Evolutionary conservation across 306 rosid genomes (phyloP), one percentile per base, ranked within the genome.

Genomic region (Ceratonia siliqua): DNA sequence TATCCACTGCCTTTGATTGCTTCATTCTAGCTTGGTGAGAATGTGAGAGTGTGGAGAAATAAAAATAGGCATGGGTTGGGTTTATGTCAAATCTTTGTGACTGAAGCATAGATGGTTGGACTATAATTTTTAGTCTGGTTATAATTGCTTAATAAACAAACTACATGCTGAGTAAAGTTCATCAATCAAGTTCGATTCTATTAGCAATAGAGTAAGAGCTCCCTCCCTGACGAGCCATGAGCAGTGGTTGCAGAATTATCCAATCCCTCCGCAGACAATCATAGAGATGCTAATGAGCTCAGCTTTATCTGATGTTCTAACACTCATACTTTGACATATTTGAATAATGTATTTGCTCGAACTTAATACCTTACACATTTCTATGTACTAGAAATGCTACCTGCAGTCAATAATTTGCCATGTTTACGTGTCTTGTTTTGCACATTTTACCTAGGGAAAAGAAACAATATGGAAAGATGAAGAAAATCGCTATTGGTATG

Each of bases 381-480:
- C 10, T 55, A 2, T 65, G 41, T 32, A 52, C 59, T 22, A 55
- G 62, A 33, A 14, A 68, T 74, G 28, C 35, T 68, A 52, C 14
- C 62, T 27, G 5, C 62, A 22, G 5, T 50, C 2, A 64, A 55
- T 17, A 54, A 32, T 9, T 73, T 68, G 15, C 3, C 8, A 72
- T 45, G 46, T 17, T 55, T 25, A 75, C 42, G 0, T 62, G 63
- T 59, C 74, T 77, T 43, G 48, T 39, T 50, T 56, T 36, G 24
- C 78, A 39, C 48, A 53, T 45, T 62, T 81, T 68, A 45, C 36
- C 41, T 52, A 87, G 96, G 77, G 85, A n/a, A 84, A 77, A 79
- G 85, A 87, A 70, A 73, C 77, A 15, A 76, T 30, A 39, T 63
- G 86, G 86, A 82, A 79, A 48, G 8, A 18, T 67, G 70, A 77